These are phyloP conservation scores for Phlyctochytrium bullatum DNA, from an alignment of 192 early-diverging fungal species.

Conservation along the genomic window DNA sequence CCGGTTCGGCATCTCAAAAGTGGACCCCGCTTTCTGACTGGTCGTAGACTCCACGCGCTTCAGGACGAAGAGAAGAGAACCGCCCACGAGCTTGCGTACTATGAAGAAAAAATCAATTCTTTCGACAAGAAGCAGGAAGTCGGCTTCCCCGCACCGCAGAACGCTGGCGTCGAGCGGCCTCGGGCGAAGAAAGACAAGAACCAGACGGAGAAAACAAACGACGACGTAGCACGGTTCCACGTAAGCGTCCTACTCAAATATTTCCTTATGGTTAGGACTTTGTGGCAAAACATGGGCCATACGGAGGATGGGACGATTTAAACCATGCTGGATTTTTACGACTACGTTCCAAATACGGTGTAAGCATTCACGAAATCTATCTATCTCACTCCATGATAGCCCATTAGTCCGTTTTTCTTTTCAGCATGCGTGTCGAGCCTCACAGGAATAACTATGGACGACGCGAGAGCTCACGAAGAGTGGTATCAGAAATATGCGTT, in stretches of 20 bases:
- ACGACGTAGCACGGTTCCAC: background rate
- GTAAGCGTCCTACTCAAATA: constrained; percentile 1
- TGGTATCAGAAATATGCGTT: constrained; percentile 20
- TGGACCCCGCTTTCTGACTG: background rate
- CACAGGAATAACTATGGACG: constrained; percentile 15
- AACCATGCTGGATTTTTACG: constrained; percentile 33
- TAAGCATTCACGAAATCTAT: background rate
- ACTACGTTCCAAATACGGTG: constrained; percentile 30
- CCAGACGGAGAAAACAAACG: background rate
- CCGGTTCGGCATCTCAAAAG: background rate
- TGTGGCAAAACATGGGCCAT: constrained; percentile 26
- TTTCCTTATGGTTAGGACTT: constrained; percentile 26
- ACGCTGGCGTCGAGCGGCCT: background rate
- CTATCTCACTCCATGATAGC: constrained; percentile 3
- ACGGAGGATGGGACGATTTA: constrained; percentile 43
- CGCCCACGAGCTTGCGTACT: background rate
- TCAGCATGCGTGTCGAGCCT: constrained; percentile 18
- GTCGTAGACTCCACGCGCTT: constrained; percentile 12
- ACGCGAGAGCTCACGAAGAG: constrained; percentile 15
- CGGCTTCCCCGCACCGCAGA: no score
- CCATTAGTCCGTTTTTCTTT: constrained; percentile 12
- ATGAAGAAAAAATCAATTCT: constrained; percentile 2
- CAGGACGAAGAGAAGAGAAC: constrained; percentile 13
- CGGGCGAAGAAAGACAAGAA: background rate
- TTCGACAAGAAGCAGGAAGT: background rate